phyloP scores from a whole-genome alignment of 2,329 filamentous ascomycete species.

The Colletotrichum sp. region DNA sequence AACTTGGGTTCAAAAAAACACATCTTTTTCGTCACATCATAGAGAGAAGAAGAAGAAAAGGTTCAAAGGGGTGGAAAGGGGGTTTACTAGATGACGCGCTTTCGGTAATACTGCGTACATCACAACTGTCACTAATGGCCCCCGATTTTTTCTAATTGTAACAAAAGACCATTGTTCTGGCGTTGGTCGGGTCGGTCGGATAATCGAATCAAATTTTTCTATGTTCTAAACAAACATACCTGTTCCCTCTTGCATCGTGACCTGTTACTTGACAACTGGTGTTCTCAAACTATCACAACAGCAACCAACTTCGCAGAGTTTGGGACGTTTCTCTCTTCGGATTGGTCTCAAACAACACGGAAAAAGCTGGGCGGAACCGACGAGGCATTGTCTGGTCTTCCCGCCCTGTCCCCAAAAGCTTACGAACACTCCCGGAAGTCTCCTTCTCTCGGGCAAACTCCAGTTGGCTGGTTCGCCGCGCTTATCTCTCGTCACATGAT shows the following conservation, averaged over 20 bases:
- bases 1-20: neutral
- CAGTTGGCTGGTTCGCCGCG: neutral
- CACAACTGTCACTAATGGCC: slow-evolving; percentile 7
- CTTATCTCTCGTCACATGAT: neutral
- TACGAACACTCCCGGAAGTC: neutral
- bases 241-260: neutral
- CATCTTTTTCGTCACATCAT: neutral
- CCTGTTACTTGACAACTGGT: neutral
- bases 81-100: neutral
- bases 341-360: neutral
- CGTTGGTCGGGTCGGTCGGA: slow-evolving; percentile 8
- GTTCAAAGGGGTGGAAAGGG: neutral
- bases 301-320: too few species aligned
- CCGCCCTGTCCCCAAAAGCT: neutral
- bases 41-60: neutral
- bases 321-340: neutral
- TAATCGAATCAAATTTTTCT: slow-evolving; percentile 1
- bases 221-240: neutral
- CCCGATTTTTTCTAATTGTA: neutral
- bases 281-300: neutral
- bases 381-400: neutral
- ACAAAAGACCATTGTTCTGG: slow-evolving; percentile 13
- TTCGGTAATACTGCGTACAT: neutral
- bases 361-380: neutral
- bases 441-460: neutral